Evolutionary conservation across 306 rosid species (phyloP), one percentile per base, ranked within the genome.

Genomic region (Hippophae gyantsensis): DNA sequence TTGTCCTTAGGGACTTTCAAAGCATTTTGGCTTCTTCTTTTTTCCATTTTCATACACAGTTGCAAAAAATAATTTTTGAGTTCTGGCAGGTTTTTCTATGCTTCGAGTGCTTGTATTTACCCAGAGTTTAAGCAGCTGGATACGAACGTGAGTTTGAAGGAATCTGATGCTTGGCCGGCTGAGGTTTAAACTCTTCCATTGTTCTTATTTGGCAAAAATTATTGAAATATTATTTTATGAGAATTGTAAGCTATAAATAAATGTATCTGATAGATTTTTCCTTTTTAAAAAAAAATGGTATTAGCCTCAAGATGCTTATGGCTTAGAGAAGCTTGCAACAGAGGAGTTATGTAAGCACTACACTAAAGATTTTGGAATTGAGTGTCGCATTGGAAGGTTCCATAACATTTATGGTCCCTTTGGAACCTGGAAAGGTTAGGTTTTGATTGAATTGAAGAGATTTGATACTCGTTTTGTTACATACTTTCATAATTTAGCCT

Each of bases 291-390:
- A 18, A 18, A 4, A 32, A 32, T 32, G 38, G 46, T 40, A 42
- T 9, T 66, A 90, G 97, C 97, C 97, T 38, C 94, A 90, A 90
- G 97, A 87, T 90, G 95, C 97, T 61, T 90, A 86, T 81, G 97
- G 94, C 13, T 71, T 90, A 46, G 95, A 90, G 89, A 90, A 90
- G 82, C 97, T 90, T 56, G 94, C 90, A 44, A 84, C 95, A 5
- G 95, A 90, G 79, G 97, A 90, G 75, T 70, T 90, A 65, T 90
- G 97, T 81, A 84, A 87, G 70, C 95, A 90, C 70, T 90, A 86
- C 57, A 90, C 81, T 49, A 90, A 86, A 54, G 97, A 90, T 68
- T 90, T 90, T 65, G 89, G 90, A 42, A 87, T 86, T 26, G 90
- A 86, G 71, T 90, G 97, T 26, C 94, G 97, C 38, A 64, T 86